A percentile compares a stretch with the other conserved stretches of the same genome.
These are phyloP conservation scores for Colletotrichum higginsianum DNA, from an alignment of 2,329 filamentous ascomycete genomes.

Conservation along the genomic window DNA sequence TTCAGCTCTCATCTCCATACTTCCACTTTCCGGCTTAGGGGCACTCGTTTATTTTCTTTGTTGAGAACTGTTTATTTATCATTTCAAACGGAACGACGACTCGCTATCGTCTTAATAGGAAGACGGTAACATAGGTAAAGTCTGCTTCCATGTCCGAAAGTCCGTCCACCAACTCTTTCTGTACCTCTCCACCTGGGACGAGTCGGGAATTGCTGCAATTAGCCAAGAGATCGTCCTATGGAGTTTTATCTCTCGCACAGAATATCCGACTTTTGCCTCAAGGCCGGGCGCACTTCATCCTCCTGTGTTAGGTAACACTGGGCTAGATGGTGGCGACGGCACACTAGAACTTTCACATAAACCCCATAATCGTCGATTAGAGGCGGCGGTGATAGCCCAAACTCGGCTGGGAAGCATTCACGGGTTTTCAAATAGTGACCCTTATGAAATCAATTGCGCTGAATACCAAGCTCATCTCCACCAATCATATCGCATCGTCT, in stretches of 20 bases:
- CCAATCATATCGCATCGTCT: too few relatives aligned
- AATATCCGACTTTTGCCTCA: not conserved
- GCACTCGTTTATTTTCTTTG: not conserved
- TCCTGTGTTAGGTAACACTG: too few relatives aligned
- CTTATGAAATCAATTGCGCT: too few relatives aligned
- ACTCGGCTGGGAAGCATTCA: too few relatives aligned
- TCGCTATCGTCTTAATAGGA: not conserved
- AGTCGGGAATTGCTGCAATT: not conserved
- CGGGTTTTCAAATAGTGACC: too few relatives aligned
- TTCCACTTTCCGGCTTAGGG: not conserved
- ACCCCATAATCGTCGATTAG: too few relatives aligned
- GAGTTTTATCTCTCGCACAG: not conserved
- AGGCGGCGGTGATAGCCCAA: too few relatives aligned
- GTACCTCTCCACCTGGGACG: conserved; percentile 18
- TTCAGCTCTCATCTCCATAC: not conserved
- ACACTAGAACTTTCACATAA: too few relatives aligned
- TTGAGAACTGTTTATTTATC: not conserved
- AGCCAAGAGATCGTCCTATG: conserved; percentile 11
- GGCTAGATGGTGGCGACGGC: too few relatives aligned
- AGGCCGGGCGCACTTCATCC: not conserved
- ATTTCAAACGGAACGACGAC: not conserved
- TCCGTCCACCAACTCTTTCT: not conserved
- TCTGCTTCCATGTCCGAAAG: not conserved
- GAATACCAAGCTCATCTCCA: too few relatives aligned
- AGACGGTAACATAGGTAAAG: not conserved